Conservation (phyloP, 2,329 filamentous ascomycete species). For the Aspergillus piperis region DNA sequence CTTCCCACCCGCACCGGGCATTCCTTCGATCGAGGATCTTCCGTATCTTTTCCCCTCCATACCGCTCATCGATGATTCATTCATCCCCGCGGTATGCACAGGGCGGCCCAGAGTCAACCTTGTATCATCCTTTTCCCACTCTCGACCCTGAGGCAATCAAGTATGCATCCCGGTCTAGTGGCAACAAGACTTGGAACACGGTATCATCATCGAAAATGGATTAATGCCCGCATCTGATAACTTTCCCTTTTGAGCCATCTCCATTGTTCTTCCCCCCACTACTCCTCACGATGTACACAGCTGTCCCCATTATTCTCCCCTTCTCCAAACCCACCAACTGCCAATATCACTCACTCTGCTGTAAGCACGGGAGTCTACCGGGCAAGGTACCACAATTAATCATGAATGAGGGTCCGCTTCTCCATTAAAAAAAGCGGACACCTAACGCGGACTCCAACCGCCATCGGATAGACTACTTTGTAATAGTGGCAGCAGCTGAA, state of each 20-base stretch:
- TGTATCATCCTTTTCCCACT: neutral
- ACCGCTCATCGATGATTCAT: slow-evolving; percentile 5
- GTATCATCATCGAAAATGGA: neutral
- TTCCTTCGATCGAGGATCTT: neutral
- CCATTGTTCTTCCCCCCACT: slow-evolving; percentile 7
- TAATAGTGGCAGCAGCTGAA: neutral
- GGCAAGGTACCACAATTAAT: no score
- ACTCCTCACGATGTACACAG: neutral
- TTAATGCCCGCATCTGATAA: slow-evolving; percentile 14
- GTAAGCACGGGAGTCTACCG: no score
- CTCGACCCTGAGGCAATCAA: neutral
- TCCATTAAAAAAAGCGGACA: neutral
- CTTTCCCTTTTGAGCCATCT: slow-evolving; percentile 22
- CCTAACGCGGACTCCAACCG: neutral
- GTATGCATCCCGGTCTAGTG: slow-evolving; percentile 11
- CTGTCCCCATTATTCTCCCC: neutral
- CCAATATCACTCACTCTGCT: no score
- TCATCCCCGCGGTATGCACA: slow-evolving; percentile 1
- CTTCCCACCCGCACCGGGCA: neutral
- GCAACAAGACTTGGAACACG: slow-evolving; percentile 3
- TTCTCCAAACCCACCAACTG: neutral
- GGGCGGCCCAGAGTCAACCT: neutral
- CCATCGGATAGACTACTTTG: neutral
- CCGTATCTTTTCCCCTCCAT: neutral
- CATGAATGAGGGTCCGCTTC: neutral